phyloP scores from a whole-genome alignment of 2,329 filamentous ascomycete species.

The Ophiocordyceps camponoti-floridani region DNA sequence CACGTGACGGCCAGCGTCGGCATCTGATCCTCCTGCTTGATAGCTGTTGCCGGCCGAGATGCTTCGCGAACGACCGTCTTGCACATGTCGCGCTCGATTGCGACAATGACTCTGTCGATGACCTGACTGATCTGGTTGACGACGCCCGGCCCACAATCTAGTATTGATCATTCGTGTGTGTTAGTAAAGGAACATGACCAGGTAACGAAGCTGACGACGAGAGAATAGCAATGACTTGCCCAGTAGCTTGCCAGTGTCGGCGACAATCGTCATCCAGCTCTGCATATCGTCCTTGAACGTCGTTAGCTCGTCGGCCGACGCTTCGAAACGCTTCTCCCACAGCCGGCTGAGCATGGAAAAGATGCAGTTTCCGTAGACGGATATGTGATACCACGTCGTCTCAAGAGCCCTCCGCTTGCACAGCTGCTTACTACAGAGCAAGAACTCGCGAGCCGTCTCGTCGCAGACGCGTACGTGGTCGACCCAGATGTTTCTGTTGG shows the following conservation, averaged over 20 bases:
- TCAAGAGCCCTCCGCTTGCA: slow-evolving; percentile 51
- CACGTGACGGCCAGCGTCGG: slow-evolving; percentile 3
- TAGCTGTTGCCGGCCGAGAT: slow-evolving; percentile 5
- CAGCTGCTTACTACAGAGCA: slow-evolving; percentile 40
- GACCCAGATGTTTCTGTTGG: slow-evolving; percentile 34
- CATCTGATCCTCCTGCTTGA: slow-evolving; percentile 21
- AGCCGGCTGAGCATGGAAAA: slow-evolving; percentile 55
- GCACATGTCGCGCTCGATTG: slow-evolving; percentile 32
- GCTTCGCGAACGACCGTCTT: slow-evolving; percentile 10
- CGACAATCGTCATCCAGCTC: slow-evolving; percentile 49
- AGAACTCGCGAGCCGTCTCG: slow-evolving; percentile 44
- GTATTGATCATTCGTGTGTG: not conserved
- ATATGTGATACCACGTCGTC: slow-evolving; percentile 60
- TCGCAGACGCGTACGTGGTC: slow-evolving; percentile 50
- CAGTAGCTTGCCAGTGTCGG: slow-evolving; percentile 46
- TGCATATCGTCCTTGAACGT: slow-evolving; percentile 50
- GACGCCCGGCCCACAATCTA: slow-evolving; percentile 26
- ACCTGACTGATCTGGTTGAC: slow-evolving; percentile 26
- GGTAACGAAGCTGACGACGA: not conserved
- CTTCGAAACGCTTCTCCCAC: slow-evolving; percentile 46
- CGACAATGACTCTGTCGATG: slow-evolving; percentile 30
- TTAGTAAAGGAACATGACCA: slow-evolving; percentile 4
- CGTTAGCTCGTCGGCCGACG: slow-evolving; percentile 38
- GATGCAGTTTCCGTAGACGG: slow-evolving; percentile 54
- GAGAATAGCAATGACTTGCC: slow-evolving; percentile 26